Base-by-base conservation (phyloP, 108 stramenopile genomes). In the Nannochloropsis salina region DNA sequence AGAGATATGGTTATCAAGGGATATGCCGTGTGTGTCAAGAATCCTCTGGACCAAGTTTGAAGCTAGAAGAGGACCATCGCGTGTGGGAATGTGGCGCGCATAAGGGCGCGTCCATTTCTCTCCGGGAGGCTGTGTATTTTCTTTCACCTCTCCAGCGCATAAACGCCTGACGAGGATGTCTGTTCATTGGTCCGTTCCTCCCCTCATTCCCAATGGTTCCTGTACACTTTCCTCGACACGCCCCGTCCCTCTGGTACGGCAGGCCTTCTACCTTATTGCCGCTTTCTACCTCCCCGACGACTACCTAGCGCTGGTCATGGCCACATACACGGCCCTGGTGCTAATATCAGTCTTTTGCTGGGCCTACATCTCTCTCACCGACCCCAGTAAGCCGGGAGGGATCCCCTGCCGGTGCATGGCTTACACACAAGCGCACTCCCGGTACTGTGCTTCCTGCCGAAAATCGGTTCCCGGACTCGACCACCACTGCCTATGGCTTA, bases 391-490 rank as follows among this genome's bases (percentile, higher is more conserved):
- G 81, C 85, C 85, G 11, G 85, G 85, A 40, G 85, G 85, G 10
- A 15, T 86, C 18, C 42, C n/a, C 5, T 42, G 81, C 9, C 81
- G 42, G 12, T 82, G 85, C 81, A 82, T 86, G 18, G 21, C 22
- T 12, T n/a, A 40, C 41, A 42, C 85, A 9, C 85, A 86, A 42
- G 85, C 12, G 31, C 15, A 20, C 22, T 21, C 85, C 5, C 80
- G 87, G 40, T 88, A 85, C 84, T 88, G 87, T 45, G 8, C 84
- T 5, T 20, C 41, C 3, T 88, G 87, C 84, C 84, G 84, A 81
- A 88, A 88, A 84, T 44, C 84, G 21, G 87, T 88, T 20, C 87
- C 87, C 9, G 87, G 87, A 9, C 44, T 88, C 21, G 87, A 88
- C 2, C 87, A 88, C 84, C 87, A 88, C 42, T 88, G 87, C 80